A percentile compares a stretch with the other conserved stretches of the same genome.
These are phyloP conservation scores for Exophiala xenobiotica DNA, from an alignment of 2,329 filamentous ascomycete species.

Conservation along the genomic window DNA sequence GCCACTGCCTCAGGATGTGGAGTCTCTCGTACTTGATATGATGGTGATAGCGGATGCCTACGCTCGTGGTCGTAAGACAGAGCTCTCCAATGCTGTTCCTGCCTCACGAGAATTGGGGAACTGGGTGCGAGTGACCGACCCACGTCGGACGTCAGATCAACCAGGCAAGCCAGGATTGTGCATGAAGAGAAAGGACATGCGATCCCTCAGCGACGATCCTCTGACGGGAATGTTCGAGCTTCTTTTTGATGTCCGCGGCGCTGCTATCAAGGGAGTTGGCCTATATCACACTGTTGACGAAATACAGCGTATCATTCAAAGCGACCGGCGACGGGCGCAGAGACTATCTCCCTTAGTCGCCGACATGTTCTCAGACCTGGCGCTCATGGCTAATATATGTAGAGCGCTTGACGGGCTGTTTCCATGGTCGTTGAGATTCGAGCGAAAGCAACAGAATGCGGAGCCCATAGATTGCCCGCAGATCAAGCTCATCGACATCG, in stretches of 20 bases:
- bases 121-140: no score
- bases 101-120: no score
- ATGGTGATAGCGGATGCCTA: no score
- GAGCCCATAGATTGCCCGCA: background rate
- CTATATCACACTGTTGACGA: constrained; percentile 50
- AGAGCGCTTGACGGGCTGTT: constrained; percentile 49
- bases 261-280: constrained; percentile 39
- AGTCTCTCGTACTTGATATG: no score
- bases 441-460: constrained; percentile 27
- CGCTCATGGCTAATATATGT: constrained; percentile 47
- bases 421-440: constrained; percentile 48
- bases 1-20: no score
- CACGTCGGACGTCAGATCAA: no score
- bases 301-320: constrained; percentile 46
- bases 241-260: constrained; percentile 43
- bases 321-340: constrained; percentile 37
- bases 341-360: constrained; percentile 43
- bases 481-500: constrained; percentile 1
- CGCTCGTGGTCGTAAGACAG: no score
- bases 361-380: constrained; percentile 45
- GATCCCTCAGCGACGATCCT: constrained; percentile 1
- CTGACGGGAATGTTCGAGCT: constrained; percentile 38
- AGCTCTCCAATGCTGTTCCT: no score
- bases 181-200: no score
- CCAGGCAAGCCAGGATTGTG: no score